A percentile compares a stretch with the other conserved stretches of the same genome.
These are phyloP conservation scores for Lanmaoa pseudosensibilis DNA, from an alignment of 768 basidiomycete genomes.

Conservation along the genomic window DNA sequence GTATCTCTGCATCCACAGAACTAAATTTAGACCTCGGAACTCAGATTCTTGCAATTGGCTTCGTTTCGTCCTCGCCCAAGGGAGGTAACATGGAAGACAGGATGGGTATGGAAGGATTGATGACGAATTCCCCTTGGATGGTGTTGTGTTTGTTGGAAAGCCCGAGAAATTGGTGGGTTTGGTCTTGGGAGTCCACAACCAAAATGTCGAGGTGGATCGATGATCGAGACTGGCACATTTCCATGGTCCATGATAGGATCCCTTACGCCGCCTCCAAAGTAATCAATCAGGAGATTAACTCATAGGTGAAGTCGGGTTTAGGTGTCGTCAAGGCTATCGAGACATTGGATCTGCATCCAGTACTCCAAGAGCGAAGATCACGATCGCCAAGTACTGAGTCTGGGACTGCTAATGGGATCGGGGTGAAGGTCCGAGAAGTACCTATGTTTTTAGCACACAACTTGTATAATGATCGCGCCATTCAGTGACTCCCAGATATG, in stretches of 20 bases:
- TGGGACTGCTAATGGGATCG: neutral
- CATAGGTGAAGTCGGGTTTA: slow-evolving; percentile 5
- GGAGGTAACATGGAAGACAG: slow-evolving; percentile 43
- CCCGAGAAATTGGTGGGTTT: slow-evolving; percentile 30
- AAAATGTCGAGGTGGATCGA: too few relatives aligned
- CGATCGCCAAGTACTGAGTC: neutral
- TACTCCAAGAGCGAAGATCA: neutral
- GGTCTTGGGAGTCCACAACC: slow-evolving; percentile 25
- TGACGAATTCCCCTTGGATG: slow-evolving; percentile 37
- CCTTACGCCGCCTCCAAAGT: too few relatives aligned
- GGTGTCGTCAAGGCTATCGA: neutral
- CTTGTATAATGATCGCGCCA: neutral
- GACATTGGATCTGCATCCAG: neutral
- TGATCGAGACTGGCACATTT: too few relatives aligned
- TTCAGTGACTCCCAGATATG: neutral
- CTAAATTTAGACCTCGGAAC: slow-evolving; percentile 36
- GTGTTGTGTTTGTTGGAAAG: slow-evolving; percentile 5
- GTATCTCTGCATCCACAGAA: slow-evolving; percentile 41
- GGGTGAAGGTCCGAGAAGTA: neutral
- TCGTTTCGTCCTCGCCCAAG: slow-evolving; percentile 35
- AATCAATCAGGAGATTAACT: neutral
- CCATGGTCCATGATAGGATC: too few relatives aligned
- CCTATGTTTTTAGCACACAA: neutral
- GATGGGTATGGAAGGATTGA: slow-evolving; percentile 43
- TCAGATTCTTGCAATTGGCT: slow-evolving; percentile 41